phyloP scores from a whole-genome alignment of 768 basidiomycete species.

The Tephrocybe sp. region DNA sequence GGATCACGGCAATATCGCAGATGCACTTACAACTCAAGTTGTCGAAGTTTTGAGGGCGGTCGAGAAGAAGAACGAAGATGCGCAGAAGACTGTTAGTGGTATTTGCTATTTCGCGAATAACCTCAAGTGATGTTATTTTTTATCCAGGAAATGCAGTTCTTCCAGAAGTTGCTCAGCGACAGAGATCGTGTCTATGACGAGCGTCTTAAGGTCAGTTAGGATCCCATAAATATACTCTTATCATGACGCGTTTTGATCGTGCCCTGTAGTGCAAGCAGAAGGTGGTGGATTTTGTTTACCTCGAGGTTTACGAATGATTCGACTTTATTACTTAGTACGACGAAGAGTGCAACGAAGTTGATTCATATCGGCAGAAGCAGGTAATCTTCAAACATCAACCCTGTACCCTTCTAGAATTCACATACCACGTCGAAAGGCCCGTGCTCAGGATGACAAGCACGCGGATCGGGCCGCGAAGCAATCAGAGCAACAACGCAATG shows the following conservation, averaged over 20 bases:
- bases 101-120: conserved; percentile 1
- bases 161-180: conserved; percentile 68
- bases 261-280: conserved; percentile 60
- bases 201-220: conserved; percentile 58
- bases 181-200: conserved; percentile 69
- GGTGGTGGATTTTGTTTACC: conserved; percentile 29
- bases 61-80: conserved; percentile 62
- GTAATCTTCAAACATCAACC: conserved; percentile 30
- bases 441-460: conserved; percentile 71
- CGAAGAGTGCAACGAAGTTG: conserved; percentile 73
- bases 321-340: conserved; percentile 65
- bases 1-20: conserved; percentile 69
- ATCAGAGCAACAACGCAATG: conserved; percentile 70
- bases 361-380: conserved; percentile 78
- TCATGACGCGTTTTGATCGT: not conserved
- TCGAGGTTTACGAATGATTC: conserved; percentile 16
- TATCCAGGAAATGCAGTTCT: conserved; percentile 66
- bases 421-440: conserved; percentile 43
- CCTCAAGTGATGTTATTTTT: conserved; percentile 6
- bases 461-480: conserved; percentile 74
- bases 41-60: conserved; percentile 61
- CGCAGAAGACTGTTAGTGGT: conserved; percentile 60
- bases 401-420: conserved; percentile 5
- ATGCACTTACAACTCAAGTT: conserved; percentile 57
- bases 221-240: not conserved